Evolutionary conservation across 768 basidiomycete species (phyloP), one percentile per base, ranked within the genome.

Genomic region (Leccinum obscurum): DNA sequence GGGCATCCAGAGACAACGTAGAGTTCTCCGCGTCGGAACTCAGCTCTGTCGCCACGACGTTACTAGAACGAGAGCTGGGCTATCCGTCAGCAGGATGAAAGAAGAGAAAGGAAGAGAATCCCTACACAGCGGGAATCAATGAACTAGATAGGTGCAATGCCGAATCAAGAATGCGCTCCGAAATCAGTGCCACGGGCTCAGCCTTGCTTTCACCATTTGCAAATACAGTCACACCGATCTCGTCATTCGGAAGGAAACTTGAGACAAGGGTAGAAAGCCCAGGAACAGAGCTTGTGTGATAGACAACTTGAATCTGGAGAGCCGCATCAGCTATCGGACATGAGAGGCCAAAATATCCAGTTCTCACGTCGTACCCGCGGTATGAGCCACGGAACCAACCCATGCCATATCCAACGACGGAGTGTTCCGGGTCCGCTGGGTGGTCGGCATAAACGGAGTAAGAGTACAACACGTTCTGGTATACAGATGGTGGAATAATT

Each of bases 301-400:
- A 63, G 6, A 80, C 57, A 5, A 77, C 35, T 22, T 22, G 22
- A 22, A 22, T 22, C 82, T 80, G 22, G 2, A 20, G 22, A 5
- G 22, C 28, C 4, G 26, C 26, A 26, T 58, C 11, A 49, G 53
- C 14, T 13, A 55, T 59, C 17, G 28, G 48, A n/a, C 4, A 30
- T 14, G 17, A n/a, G 9, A 26, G 13, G 57, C 3, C 8, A 4
- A 50, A 28, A 34, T 17, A 32, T 39, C 10, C 30, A 52, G 26
- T 28, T 52, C 70, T 48, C 60, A 81, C 80, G 26, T 81, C 76
- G 55, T 80, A 77, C 0, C 77, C 81, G 2, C 67, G 69, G 55
- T 77, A 79, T 1, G 80, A 75, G 7, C 17, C 51, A 7, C 76
- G 70, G 41, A n/a, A 35, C 80, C 80, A 82, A 4, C 81, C 81